Percentiles rank a stretch among this genome's conserved stretches.
phyloP scores from a whole-genome alignment of 805 yeast genomes.

The Kodamaea nitidulidarum region DNA sequence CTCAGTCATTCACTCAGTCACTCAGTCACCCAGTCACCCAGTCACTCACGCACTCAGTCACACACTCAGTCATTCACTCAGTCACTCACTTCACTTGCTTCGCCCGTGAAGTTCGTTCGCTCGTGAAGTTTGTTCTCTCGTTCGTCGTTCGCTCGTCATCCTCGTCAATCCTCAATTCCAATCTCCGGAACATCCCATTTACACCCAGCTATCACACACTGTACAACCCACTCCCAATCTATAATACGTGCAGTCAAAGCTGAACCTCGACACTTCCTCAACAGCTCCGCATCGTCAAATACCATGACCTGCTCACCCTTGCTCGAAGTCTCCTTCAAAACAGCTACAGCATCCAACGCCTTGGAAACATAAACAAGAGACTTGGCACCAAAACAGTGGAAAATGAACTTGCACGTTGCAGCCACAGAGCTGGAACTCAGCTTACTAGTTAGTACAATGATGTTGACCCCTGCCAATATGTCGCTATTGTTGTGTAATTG shows the following conservation, averaged over 20 bases:
- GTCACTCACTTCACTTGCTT: no score
- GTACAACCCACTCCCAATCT: constrained; percentile 67
- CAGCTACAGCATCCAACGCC: background rate
- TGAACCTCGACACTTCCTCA: constrained; percentile 1
- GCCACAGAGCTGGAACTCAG: constrained; percentile 23
- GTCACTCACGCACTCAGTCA: no score
- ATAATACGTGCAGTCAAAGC: constrained; percentile 18
- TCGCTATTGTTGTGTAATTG: constrained; percentile 42
- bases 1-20: no score
- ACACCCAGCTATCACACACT: constrained; percentile 46
- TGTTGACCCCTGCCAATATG: constrained; percentile 27
- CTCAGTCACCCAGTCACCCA: no score
- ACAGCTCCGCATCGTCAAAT: background rate
- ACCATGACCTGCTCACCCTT: constrained; percentile 9
- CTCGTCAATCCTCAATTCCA: background rate
- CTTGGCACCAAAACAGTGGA: constrained; percentile 44
- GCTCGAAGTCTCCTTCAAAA: background rate
- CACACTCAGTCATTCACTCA: no score
- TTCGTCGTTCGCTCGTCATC: no score
- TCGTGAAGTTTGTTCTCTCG: no score
- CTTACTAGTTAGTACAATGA: constrained; percentile 32
- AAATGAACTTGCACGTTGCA: constrained; percentile 40
- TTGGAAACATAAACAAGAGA: constrained; percentile 8
- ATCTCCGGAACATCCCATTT: constrained; percentile 3
- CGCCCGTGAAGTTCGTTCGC: no score